Evolutionary conservation across 306 rosid genomes (phyloP).

Genomic region (Urtica urens): DNA sequence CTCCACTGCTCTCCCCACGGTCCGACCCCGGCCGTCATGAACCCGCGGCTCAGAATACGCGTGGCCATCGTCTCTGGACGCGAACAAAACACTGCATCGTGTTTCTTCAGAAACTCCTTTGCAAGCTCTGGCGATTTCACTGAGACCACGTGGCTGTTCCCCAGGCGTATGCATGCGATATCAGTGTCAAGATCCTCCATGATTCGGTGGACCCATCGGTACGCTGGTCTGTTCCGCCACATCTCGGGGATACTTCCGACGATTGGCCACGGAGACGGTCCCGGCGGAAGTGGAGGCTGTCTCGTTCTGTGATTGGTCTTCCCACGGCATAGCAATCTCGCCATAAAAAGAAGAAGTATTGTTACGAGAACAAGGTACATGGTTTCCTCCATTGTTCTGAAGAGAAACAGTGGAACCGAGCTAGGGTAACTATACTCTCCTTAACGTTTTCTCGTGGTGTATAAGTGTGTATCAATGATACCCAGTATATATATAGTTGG

Average conservation of each 20-base stretch:
- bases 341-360: too few species aligned
- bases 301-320: too few species aligned
- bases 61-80: neutral
- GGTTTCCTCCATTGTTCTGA: too few species aligned
- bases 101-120: neutral
- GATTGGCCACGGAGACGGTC: neutral
- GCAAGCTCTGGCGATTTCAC: neutral
- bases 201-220: neutral
- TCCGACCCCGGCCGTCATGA: neutral
- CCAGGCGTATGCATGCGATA: neutral
- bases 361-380: too few species aligned
- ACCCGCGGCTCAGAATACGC: neutral
- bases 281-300: conserved; percentile 35
- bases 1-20: neutral
- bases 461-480: too few species aligned
- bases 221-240: neutral
- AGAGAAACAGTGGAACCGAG: too few species aligned
- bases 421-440: too few species aligned
- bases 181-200: neutral
- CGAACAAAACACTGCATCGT: neutral
- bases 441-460: too few species aligned
- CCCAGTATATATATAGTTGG: too few species aligned
- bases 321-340: too few species aligned
- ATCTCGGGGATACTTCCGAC: neutral
- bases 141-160: neutral